phyloP scores from a whole-genome alignment of 2,329 filamentous ascomycete species.

The Monascus ruber region DNA sequence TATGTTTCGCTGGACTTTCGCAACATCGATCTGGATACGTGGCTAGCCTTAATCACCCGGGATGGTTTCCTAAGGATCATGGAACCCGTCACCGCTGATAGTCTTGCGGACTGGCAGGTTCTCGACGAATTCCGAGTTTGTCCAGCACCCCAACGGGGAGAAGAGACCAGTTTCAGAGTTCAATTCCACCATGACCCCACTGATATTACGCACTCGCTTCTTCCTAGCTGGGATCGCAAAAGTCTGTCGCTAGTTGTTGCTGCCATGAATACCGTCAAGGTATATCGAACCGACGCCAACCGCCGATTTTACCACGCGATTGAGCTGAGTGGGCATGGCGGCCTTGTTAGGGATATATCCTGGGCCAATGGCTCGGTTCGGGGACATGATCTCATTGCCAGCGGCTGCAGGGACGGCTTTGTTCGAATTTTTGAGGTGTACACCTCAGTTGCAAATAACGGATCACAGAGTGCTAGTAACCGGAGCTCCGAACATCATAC shows the following conservation, averaged over 20 bases:
- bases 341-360: constrained; percentile 73
- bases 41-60: constrained; percentile 71
- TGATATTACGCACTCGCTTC: constrained; percentile 60
- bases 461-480: constrained; percentile 14
- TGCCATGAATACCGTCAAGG: constrained; percentile 67
- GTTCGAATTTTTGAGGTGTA: constrained; percentile 69
- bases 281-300: constrained; percentile 65
- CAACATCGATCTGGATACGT: constrained; percentile 71
- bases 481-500: constrained; percentile 15
- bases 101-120: constrained; percentile 61
- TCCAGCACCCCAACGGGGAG: constrained; percentile 59
- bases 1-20: constrained; percentile 76
- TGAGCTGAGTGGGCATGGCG: constrained; percentile 60
- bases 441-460: constrained; percentile 20
- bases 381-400: constrained; percentile 82
- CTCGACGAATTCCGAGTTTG: constrained; percentile 69
- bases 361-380: constrained; percentile 89
- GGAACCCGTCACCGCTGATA: constrained; percentile 77
- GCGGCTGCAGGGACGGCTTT: constrained; percentile 82
- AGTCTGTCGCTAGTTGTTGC: constrained; percentile 73
- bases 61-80: constrained; percentile 71
- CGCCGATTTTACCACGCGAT: constrained; percentile 79
- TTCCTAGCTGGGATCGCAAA: constrained; percentile 70
- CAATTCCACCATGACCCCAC: constrained; percentile 76
- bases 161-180: constrained; percentile 78